phyloP scores from a whole-genome alignment of 2,329 filamentous ascomycete genomes.

The Lecanoromycetidae sp. region DNA sequence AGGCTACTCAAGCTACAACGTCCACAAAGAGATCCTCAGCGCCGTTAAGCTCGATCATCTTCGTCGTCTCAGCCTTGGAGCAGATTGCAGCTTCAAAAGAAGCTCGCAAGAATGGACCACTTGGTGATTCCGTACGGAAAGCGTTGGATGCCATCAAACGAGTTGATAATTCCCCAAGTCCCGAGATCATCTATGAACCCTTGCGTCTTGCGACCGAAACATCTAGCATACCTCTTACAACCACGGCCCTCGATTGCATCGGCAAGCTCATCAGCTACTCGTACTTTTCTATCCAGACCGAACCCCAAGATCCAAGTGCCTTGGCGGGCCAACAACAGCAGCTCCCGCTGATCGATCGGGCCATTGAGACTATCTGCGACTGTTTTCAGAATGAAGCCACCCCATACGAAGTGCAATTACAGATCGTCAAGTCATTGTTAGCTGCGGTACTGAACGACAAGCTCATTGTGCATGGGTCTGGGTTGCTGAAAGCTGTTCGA shows the following conservation, averaged over 20 bases:
- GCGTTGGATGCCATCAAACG: slow-evolving; percentile 78
- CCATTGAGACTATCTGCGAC: slow-evolving; percentile 98
- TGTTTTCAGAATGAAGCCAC: slow-evolving; percentile 97
- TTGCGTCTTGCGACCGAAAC: slow-evolving; percentile 82
- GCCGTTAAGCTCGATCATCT: slow-evolving; percentile 86
- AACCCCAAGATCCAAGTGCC: slow-evolving; percentile 28
- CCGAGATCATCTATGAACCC: slow-evolving; percentile 83
- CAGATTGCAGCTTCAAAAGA: slow-evolving; percentile 86
- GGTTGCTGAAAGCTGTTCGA: slow-evolving; percentile 86
- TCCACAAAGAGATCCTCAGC: slow-evolving; percentile 38
- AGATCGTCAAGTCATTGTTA: slow-evolving; percentile 93
- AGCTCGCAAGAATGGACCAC: slow-evolving; percentile 71
- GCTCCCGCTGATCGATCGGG: slow-evolving; percentile 78
- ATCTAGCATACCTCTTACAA: slow-evolving; percentile 72
- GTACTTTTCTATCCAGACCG: slow-evolving; percentile 71
- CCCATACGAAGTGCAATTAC: slow-evolving; percentile 79
- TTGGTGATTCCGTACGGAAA: slow-evolving; percentile 68
- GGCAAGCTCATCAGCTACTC: slow-evolving; percentile 98
- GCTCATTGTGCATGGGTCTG: slow-evolving; percentile 94
- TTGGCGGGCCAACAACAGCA: slow-evolving; percentile 21
- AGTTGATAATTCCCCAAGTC: slow-evolving; percentile 52
- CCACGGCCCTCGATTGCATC: slow-evolving; percentile 89
- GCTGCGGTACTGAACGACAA: slow-evolving; percentile 97
- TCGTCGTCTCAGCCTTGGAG: slow-evolving; percentile 87
- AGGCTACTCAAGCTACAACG: slow-evolving; percentile 7